phyloP scores from a whole-genome alignment of 495 filamentous ascomycete species.

The Penicillium waksmanii region DNA sequence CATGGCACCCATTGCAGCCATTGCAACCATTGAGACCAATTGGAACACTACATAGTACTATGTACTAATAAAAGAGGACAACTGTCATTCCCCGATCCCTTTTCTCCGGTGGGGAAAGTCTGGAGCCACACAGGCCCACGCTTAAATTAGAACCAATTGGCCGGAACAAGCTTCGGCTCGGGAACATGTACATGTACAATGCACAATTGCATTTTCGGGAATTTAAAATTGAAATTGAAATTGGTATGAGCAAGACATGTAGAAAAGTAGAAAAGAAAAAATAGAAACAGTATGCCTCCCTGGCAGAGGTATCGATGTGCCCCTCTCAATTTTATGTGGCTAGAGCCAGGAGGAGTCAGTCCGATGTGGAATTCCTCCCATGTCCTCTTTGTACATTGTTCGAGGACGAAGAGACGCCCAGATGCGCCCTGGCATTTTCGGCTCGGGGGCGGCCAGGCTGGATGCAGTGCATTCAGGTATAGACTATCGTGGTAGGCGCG shows the following conservation, averaged over 20 bases:
- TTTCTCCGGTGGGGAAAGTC: neutral
- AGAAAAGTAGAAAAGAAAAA: slow-evolving; percentile 6
- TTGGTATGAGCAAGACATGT: slow-evolving; percentile 13
- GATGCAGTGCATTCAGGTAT: neutral
- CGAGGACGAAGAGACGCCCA: slow-evolving; percentile 7
- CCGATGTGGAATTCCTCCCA: neutral
- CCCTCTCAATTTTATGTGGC: neutral
- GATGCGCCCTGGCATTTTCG: neutral
- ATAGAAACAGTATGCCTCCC: neutral
- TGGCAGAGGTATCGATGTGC: neutral
- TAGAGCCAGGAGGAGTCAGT: neutral
- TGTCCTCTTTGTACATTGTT: slow-evolving; percentile 7
- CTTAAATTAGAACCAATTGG: no score
- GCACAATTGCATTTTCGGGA: no score
- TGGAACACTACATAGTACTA: no score
- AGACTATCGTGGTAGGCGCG: neutral
- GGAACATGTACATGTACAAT: no score
- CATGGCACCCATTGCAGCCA: neutral
- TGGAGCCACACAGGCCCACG: no score
- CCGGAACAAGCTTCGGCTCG: no score
- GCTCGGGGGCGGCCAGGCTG: neutral
- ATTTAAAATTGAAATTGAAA: neutral
- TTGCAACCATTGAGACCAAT: neutral
- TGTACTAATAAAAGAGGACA: neutral
- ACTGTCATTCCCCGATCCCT: neutral